These are phyloP conservation scores for Penicillium expansum DNA, from an alignment of 2,329 filamentous ascomycete species.

Conservation along the genomic window DNA sequence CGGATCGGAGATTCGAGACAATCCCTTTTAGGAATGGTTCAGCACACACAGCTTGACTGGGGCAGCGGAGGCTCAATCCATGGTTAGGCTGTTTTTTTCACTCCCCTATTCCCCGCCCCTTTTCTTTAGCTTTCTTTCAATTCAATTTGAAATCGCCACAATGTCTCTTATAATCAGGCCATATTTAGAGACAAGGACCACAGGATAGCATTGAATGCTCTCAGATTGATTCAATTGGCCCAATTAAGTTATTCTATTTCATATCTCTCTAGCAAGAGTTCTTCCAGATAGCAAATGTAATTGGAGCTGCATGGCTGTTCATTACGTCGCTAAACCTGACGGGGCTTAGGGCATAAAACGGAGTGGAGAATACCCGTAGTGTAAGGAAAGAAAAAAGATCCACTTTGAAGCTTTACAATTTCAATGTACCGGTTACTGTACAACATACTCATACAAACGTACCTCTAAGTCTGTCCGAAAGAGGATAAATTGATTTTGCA, in stretches of 20 bases:
- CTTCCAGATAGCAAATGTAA: conserved; percentile 6
- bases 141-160: not conserved
- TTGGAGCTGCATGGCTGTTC: conserved; percentile 14
- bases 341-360: conserved; percentile 16
- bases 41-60: conserved; percentile 12
- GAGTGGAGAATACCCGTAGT: conserved; percentile 25
- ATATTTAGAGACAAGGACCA: not conserved
- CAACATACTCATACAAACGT: not conserved
- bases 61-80: conserved; percentile 33
- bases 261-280: not conserved
- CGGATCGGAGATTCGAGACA: conserved; percentile 20
- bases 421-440: conserved; percentile 16
- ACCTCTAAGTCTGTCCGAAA: conserved; percentile 8
- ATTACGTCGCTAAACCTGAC: conserved; percentile 19
- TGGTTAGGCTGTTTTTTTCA: conserved; percentile 23
- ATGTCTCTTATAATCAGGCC: not conserved
- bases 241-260: not conserved
- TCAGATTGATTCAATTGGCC: not conserved
- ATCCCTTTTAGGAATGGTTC: conserved; percentile 25
- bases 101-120: conserved; percentile 18
- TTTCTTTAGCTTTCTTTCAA: conserved; percentile 14
- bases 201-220: not conserved
- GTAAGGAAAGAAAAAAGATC: conserved; percentile 17
- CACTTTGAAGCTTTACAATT: conserved; percentile 19
- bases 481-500: conserved; percentile 14